Evolutionary conservation across 1,284 basidiomycete genomes (phyloP).

Genomic region (Ustilago esculenta): DNA sequence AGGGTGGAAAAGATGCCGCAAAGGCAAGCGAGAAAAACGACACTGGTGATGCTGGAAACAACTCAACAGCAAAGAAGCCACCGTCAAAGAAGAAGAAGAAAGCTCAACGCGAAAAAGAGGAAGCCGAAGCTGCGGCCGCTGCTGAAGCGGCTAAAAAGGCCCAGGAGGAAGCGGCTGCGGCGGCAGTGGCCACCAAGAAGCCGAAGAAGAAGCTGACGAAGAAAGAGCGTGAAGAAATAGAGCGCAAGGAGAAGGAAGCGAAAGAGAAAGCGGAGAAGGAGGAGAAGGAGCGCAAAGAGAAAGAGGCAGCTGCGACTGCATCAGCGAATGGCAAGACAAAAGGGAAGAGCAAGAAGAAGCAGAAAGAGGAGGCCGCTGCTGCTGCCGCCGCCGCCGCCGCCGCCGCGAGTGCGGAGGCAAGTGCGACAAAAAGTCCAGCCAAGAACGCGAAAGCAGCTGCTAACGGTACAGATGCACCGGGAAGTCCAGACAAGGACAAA

Average conservation of each 20-base stretch:
- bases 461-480: slow-evolving; percentile 26
- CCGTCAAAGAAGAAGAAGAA: slow-evolving; percentile 55
- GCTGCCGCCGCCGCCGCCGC: slow-evolving; percentile 33
- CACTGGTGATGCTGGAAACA: slow-evolving; percentile 15
- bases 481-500: slow-evolving; percentile 43
- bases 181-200: slow-evolving; percentile 35
- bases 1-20: slow-evolving; percentile 27
- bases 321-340: slow-evolving; percentile 21
- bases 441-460: slow-evolving; percentile 18
- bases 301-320: slow-evolving; percentile 34
- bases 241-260: slow-evolving; percentile 45
- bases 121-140: slow-evolving; percentile 42
- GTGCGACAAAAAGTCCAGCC: slow-evolving; percentile 21
- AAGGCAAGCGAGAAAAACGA: slow-evolving; percentile 45
- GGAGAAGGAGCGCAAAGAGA: slow-evolving; percentile 47
- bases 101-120: slow-evolving; percentile 48
- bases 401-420: slow-evolving; percentile 18
- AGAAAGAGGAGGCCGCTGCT: slow-evolving; percentile 46
- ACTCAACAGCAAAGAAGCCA: slow-evolving; percentile 36
- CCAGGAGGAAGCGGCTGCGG: slow-evolving; percentile 37
- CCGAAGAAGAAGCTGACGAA: slow-evolving; percentile 57
- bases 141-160: slow-evolving; percentile 48
- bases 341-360: slow-evolving; percentile 54
- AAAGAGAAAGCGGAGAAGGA: slow-evolving; percentile 58
- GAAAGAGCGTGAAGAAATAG: slow-evolving; percentile 43